phyloP scores from a whole-genome alignment of 2,329 filamentous ascomycete genomes.

The Scedosporium apiospermum region DNA sequence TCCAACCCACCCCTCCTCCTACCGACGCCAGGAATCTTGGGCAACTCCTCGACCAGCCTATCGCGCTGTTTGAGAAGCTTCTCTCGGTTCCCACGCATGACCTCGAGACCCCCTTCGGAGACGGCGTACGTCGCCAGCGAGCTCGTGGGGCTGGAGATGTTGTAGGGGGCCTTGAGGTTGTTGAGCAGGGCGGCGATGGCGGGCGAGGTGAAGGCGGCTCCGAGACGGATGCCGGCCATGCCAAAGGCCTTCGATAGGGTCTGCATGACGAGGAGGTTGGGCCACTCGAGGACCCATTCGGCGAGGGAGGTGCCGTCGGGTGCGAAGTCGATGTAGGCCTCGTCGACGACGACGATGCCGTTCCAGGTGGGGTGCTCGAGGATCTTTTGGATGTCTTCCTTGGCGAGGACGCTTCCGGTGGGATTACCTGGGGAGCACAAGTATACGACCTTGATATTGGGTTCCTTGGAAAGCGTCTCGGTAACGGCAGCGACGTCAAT shows the following conservation, averaged over 20 bases:
- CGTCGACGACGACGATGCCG: slow-evolving; percentile 84
- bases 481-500: slow-evolving; percentile 64
- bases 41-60: slow-evolving; percentile 64
- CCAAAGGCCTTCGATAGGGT: slow-evolving; percentile 98
- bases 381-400: slow-evolving; percentile 62
- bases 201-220: slow-evolving; percentile 69
- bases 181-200: slow-evolving; percentile 76
- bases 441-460: slow-evolving; percentile 77
- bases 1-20: slow-evolving; percentile 68
- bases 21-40: slow-evolving; percentile 68
- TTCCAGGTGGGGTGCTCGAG: slow-evolving; percentile 91
- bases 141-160: slow-evolving; percentile 81
- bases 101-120: slow-evolving; percentile 52
- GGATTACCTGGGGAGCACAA: slow-evolving; percentile 94
- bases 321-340: slow-evolving; percentile 93
- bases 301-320: slow-evolving; percentile 68
- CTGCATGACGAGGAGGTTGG: slow-evolving; percentile 96
- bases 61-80: slow-evolving; percentile 67
- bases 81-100: slow-evolving; percentile 64
- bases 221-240: slow-evolving; percentile 84
- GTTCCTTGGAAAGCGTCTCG: slow-evolving; percentile 47
- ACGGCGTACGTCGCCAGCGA: slow-evolving; percentile 70
- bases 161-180: slow-evolving; percentile 92
- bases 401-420: slow-evolving; percentile 69
- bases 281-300: slow-evolving; percentile 85